These are phyloP conservation scores for Diphasiastrum complanatum DNA, from an alignment of 83 land plant species.

Conservation along the genomic window DNA sequence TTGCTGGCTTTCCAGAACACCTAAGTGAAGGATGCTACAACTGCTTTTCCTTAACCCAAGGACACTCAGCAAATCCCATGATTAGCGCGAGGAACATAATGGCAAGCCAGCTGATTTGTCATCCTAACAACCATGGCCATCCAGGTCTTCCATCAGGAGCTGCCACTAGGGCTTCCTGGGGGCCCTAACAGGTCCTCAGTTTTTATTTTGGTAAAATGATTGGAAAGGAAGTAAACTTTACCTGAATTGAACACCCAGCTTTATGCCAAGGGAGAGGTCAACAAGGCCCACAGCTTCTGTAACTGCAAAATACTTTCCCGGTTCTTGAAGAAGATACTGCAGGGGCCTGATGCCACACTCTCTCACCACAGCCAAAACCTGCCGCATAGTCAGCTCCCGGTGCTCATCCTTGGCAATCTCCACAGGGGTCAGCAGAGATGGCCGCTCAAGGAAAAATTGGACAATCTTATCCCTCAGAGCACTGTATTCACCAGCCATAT, in stretches of 20 bases:
- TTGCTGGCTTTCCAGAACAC: no score
- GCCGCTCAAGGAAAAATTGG: conserved; percentile 51
- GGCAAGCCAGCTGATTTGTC: no score
- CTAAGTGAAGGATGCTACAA: no score
- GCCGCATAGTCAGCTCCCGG: conserved; percentile 80
- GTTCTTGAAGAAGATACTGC: conserved; percentile 51
- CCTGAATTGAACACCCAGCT: conserved; percentile 94
- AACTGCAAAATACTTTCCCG: conserved; percentile 66
- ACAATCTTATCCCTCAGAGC: conserved; percentile 34
- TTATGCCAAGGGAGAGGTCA: conserved; percentile 83
- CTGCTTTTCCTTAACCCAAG: no score
- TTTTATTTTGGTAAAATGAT: neutral
- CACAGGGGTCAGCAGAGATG: conserved; percentile 75
- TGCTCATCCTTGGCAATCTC: conserved; percentile 73
- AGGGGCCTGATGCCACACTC: conserved; percentile 70
- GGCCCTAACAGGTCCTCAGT: no score
- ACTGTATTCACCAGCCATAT: conserved; percentile 31
- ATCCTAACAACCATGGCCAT: no score
- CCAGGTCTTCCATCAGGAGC: no score
- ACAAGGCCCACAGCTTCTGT: conserved; percentile 72
- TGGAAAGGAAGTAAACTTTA: conserved; percentile 8
- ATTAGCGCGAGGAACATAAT: no score
- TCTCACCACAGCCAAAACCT: conserved; percentile 63
- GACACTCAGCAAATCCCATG: no score
- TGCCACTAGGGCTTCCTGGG: no score